phyloP scores from a whole-genome alignment of 2,329 filamentous ascomycete genomes.

The Colletotrichum godetiae region DNA sequence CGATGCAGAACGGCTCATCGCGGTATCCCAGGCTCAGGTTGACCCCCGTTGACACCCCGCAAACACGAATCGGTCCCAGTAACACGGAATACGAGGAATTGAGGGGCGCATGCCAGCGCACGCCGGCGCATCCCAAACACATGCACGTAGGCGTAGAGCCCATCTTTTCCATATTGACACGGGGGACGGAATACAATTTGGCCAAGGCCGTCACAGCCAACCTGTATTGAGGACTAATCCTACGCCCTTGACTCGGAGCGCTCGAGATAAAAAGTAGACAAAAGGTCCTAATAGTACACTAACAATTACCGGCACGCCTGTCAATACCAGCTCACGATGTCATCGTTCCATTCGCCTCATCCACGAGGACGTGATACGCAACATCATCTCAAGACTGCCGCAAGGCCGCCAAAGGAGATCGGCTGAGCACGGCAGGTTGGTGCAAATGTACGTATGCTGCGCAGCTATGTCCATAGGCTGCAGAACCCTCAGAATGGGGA shows the following conservation, averaged over 20 bases:
- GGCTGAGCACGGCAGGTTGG: slow-evolving; percentile 13
- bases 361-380: background rate
- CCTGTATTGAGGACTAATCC: slow-evolving; percentile 34
- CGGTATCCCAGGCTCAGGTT: slow-evolving; percentile 10
- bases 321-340: slow-evolving; percentile 8
- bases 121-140: background rate
- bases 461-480: slow-evolving; percentile 36
- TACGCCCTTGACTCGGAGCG: slow-evolving; percentile 26
- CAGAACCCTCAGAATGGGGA: slow-evolving; percentile 24
- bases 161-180: background rate
- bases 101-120: slow-evolving; percentile 12
- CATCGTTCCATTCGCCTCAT: slow-evolving; percentile 2
- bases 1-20: background rate
- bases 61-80: slow-evolving; percentile 29
- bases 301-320: slow-evolving; percentile 35
- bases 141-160: background rate
- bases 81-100: slow-evolving; percentile 16
- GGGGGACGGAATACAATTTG: background rate
- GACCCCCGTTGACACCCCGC: slow-evolving; percentile 23
- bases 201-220: slow-evolving; percentile 22
- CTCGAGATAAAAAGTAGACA: slow-evolving; percentile 31
- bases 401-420: background rate
- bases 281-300: slow-evolving; percentile 36
- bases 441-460: slow-evolving; percentile 36
- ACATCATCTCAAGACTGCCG: background rate